Conservation (phyloP, 495 filamentous ascomycete species). For the Aspergillus cavernicola region DNA sequence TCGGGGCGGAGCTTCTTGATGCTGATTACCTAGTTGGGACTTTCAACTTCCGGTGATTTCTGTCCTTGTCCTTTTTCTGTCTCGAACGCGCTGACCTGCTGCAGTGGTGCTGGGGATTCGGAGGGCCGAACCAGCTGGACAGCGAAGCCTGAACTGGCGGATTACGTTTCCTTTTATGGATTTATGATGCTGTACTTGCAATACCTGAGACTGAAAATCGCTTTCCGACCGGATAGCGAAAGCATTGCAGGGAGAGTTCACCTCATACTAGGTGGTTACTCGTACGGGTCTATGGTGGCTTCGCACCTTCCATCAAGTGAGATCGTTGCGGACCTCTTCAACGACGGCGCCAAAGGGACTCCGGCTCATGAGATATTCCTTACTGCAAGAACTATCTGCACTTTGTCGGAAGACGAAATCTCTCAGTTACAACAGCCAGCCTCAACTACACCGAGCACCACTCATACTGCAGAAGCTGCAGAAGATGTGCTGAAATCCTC, state of each 20-base stretch:
- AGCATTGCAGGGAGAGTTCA: background rate
- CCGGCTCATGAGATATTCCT: conserved; percentile 61
- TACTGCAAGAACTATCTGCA: conserved; percentile 60
- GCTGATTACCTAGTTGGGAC: conserved; percentile 74
- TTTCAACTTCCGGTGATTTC: conserved; percentile 96
- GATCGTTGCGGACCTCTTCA: conserved; percentile 57
- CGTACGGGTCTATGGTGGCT: conserved; percentile 83
- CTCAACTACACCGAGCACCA: background rate
- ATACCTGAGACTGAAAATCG: conserved; percentile 18
- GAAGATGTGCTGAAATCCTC: conserved; percentile 11
- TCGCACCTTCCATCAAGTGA: conserved; percentile 62
- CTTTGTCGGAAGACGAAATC: conserved; percentile 42
- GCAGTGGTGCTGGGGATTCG: conserved; percentile 73
- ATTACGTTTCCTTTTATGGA: conserved; percentile 76
- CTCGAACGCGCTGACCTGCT: background rate
- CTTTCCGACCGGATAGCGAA: background rate
- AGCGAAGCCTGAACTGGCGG: conserved; percentile 69
- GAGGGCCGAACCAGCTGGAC: conserved; percentile 82
- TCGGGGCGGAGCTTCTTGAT: conserved; percentile 59
- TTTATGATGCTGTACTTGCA: conserved; percentile 73
- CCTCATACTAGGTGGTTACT: conserved; percentile 78
- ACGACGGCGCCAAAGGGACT: conserved; percentile 43
- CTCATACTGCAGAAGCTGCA: background rate
- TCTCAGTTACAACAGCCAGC: conserved; percentile 6
- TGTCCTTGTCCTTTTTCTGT: background rate